phyloP scores from a whole-genome alignment of 2,329 filamentous ascomycete species.

The Fusarium nanum region DNA sequence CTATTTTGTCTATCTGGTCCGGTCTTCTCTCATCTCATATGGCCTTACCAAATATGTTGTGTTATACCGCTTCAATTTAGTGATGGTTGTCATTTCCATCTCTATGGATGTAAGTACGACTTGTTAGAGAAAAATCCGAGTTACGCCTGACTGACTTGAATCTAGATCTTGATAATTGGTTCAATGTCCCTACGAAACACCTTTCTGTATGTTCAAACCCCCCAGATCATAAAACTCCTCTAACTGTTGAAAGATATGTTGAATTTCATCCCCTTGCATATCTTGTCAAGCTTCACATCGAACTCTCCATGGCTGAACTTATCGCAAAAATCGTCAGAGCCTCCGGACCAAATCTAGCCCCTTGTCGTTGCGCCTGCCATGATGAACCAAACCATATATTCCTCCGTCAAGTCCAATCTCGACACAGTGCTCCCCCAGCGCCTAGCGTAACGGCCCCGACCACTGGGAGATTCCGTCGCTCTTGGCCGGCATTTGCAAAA shows the following conservation, averaged over 20 bases:
- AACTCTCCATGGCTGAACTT: slow-evolving; percentile 45
- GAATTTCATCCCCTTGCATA: slow-evolving; percentile 46
- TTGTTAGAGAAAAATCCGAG: neutral
- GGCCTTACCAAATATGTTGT: slow-evolving; percentile 62
- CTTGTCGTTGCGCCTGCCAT: slow-evolving; percentile 42
- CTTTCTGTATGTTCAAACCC: slow-evolving; percentile 34
- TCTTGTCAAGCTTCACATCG: slow-evolving; percentile 46
- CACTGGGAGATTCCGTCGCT: slow-evolving; percentile 35
- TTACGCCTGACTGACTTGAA: neutral
- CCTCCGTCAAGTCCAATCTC: slow-evolving; percentile 10
- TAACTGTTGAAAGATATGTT: slow-evolving; percentile 35
- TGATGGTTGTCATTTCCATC: slow-evolving; percentile 48
- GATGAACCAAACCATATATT: slow-evolving; percentile 20
- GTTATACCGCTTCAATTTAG: slow-evolving; percentile 54
- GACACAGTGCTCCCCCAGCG: slow-evolving; percentile 21
- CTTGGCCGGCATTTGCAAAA: slow-evolving; percentile 29
- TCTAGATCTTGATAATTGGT: slow-evolving; percentile 41
- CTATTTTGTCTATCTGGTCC: slow-evolving; percentile 60
- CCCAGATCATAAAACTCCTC: neutral
- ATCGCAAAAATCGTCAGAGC: slow-evolving; percentile 46
- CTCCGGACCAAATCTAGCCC: slow-evolving; percentile 25
- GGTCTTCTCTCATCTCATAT: slow-evolving; percentile 58
- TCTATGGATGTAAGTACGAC: slow-evolving; percentile 45
- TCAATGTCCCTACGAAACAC: slow-evolving; percentile 42
- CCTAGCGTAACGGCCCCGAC: slow-evolving; percentile 30